A percentile compares a stretch with the other conserved stretches of the same genome.
These are phyloP conservation scores for Chaetomium sp. DNA, from an alignment of 2,329 filamentous ascomycete species.

Conservation along the genomic window DNA sequence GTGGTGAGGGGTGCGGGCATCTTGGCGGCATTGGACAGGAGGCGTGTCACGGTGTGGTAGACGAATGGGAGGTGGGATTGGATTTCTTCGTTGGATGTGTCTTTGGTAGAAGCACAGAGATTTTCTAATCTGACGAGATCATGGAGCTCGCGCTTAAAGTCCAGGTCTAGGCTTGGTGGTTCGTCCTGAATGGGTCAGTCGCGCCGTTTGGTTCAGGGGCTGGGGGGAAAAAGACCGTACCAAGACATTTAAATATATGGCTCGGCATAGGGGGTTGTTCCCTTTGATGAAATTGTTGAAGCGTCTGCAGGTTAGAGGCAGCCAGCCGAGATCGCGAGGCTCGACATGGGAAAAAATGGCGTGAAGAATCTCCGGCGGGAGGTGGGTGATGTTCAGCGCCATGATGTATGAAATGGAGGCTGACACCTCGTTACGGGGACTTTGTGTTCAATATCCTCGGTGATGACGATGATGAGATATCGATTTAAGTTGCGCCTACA, in stretches of 20 bases:
- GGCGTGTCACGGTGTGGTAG: constrained; percentile 37
- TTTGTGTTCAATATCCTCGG: not conserved
- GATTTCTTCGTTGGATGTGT: constrained; percentile 27
- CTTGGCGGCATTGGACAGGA: constrained; percentile 37
- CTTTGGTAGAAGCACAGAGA: constrained; percentile 33
- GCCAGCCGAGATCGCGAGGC: constrained; percentile 47
- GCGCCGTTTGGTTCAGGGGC: not conserved
- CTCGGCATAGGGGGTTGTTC: constrained; percentile 55
- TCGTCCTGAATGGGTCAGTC: constrained; percentile 30
- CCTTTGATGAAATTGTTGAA: constrained; percentile 49
- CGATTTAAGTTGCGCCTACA: too few species aligned
- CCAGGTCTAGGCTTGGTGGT: constrained; percentile 26
- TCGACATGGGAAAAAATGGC: constrained; percentile 51
- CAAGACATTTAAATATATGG: constrained; percentile 52
- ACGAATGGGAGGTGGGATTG: constrained; percentile 43
- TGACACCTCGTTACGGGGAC: not conserved
- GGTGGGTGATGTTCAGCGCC: constrained; percentile 29
- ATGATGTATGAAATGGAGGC: constrained; percentile 10
- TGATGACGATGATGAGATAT: too few species aligned
- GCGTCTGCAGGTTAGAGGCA: constrained; percentile 45
- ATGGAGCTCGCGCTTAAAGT: constrained; percentile 34
- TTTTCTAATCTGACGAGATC: constrained; percentile 38
- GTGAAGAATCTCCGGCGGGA: constrained; percentile 59
- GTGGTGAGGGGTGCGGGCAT: not conserved
- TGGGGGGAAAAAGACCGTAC: constrained; percentile 33